Base-by-base conservation (phyloP, 768 basidiomycete genomes). In the Leccinum sublutescens region DNA sequence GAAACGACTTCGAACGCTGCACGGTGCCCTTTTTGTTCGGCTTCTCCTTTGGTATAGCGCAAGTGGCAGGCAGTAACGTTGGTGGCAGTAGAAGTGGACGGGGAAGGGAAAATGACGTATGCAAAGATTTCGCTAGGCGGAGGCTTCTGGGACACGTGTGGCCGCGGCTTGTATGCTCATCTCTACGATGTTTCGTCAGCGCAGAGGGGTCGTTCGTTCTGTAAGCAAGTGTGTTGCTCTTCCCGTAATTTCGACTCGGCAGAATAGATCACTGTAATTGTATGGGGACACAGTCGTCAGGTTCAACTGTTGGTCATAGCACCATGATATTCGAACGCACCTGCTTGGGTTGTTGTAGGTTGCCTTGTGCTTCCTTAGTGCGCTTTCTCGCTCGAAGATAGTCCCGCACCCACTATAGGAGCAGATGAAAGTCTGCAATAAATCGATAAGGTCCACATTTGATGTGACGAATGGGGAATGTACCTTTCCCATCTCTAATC, bases 151-250 rank as follows among this genome's bases (percentile, higher is more conserved):
- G 38, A 0, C 3, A 17, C 21, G 21, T 21, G 21, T 21, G 21
- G 21, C 21, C 21, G 21, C 1, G 69, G 66, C 17, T 50, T 49
- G 47, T 69, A 63, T 70, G 68, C 1, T 1, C 7, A 4, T 15
- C 47, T 17, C 17, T 59, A 1, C 66, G 58, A 25, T 69, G 66
- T 31, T 54, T 67, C 17, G 58, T 62, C 3, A 70, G 45, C 2
- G 62, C n/a, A 3, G 64, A 60, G 0, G 48, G 64, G 33, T 70
- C 68, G 6, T 53, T 23, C 2, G 68, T 66, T 15, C 23, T 43
- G 59, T 58, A 69, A 2, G 17, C 1, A 69, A 2, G 17, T 2
- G 43, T 61, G 66, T 3, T 6, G n/a, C 17, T 21, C 33, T 19
- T 49, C 43, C 7, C 1, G 17, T 19, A 9, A 11, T 10, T 38